A percentile compares a stretch with the other conserved stretches of the same genome.
Evolutionary conservation across 1,284 basidiomycete genomes (phyloP).

Genomic region (Boletellus deceptivus): DNA sequence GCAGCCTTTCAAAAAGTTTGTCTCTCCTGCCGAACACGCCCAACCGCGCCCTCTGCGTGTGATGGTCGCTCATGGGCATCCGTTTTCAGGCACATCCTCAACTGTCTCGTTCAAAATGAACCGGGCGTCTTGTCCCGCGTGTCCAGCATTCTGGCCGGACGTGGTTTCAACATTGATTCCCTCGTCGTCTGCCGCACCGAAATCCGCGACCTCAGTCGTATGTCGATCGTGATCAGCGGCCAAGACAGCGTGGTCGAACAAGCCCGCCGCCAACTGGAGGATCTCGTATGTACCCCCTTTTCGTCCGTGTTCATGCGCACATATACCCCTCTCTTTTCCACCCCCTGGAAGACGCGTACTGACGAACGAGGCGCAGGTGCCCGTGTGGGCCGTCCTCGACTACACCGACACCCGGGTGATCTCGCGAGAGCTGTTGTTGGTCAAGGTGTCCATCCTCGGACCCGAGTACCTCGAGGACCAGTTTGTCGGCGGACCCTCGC

Average conservation of each 20-base stretch:
- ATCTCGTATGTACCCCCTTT: conserved; percentile 64
- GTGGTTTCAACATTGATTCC: conserved; percentile 99
- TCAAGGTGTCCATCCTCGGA: conserved; percentile 94
- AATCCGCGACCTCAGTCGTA: conserved; percentile 94
- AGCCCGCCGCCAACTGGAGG: conserved; percentile 89
- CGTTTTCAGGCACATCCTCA: conserved; percentile 81
- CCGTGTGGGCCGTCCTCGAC: conserved; percentile 96
- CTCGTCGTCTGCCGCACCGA: conserved; percentile 98
- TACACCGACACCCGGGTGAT: conserved; percentile 91
- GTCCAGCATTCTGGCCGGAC: conserved; percentile 93
- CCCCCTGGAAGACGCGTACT: background rate
- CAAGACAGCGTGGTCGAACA: conserved; percentile 99
- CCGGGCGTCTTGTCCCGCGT: conserved; percentile 98
- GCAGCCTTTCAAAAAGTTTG: conserved; percentile 93
- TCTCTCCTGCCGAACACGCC: conserved; percentile 7
- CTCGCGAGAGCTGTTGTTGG: conserved; percentile 84
- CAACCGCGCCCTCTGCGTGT: too few species aligned
- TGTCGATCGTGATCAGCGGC: conserved; percentile 96
- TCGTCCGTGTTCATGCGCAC: background rate
- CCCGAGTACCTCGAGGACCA: conserved; percentile 96
- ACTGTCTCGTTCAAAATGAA: conserved; percentile 99
- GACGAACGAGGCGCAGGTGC: conserved; percentile 57
- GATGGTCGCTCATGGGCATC: background rate
- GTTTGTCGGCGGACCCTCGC: conserved; percentile 78
- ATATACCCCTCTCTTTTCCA: background rate